Percentiles rank a stretch among this genome's conserved stretches.
phyloP scores from a whole-genome alignment of 768 basidiomycete species.

The Melanogaster broomeanus region DNA sequence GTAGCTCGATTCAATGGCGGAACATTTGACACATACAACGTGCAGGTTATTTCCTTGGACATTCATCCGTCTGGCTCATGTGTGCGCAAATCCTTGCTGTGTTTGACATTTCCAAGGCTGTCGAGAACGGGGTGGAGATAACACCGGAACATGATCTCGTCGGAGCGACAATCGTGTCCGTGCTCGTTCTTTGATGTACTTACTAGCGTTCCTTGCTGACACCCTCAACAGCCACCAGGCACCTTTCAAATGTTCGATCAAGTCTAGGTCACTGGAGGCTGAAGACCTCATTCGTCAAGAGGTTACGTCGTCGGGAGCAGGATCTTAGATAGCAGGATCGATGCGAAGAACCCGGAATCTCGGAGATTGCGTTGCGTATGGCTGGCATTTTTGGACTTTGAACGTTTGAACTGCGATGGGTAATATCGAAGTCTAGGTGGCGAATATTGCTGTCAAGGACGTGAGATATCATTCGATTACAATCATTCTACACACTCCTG shows the following conservation, averaged over 20 bases:
- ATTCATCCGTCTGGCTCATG: constrained; percentile 25
- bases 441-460: no score
- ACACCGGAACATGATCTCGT: constrained; percentile 43
- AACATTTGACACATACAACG: not conserved
- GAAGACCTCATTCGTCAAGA: not conserved
- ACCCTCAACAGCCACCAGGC: not conserved
- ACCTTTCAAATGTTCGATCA: constrained; percentile 15
- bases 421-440: no score
- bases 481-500: no score
- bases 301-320: not conserved
- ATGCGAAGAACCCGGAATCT: no score
- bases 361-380: no score
- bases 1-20: no score
- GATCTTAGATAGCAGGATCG: no score
- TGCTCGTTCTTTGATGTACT: not conserved
- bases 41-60: constrained; percentile 28
- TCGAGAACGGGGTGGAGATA: constrained; percentile 42
- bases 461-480: no score
- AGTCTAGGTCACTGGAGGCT: constrained; percentile 5
- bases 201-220: not conserved
- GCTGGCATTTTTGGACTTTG: no score
- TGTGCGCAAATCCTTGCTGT: constrained; percentile 40
- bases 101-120: constrained; percentile 42
- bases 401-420: no score
- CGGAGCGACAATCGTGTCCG: constrained; percentile 11